A percentile compares a stretch with the other conserved stretches of the same genome.
Conservation (phyloP, 1,284 basidiomycete species). For the Cronartium quercuum region DNA sequence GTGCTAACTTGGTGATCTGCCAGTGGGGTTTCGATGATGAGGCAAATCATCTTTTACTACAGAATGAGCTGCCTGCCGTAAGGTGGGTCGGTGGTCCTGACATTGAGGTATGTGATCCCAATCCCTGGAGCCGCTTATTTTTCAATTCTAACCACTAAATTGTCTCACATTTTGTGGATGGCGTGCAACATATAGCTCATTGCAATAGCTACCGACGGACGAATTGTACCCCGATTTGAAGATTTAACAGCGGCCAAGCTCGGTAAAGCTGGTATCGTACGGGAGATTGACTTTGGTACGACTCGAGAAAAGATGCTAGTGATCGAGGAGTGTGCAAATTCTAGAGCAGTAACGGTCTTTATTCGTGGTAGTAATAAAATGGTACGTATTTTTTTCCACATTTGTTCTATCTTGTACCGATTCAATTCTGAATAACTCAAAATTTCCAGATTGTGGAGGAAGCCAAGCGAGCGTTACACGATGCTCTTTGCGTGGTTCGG, state of each 20-base stretch:
- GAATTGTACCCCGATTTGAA: slow-evolving; percentile 96
- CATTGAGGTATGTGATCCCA: slow-evolving; percentile 62
- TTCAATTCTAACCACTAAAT: background rate
- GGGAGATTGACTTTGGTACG: slow-evolving; percentile 91
- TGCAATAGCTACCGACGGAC: slow-evolving; percentile 95
- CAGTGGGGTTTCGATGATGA: slow-evolving; percentile 99
- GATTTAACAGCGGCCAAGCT: slow-evolving; percentile 86
- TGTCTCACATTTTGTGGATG: background rate
- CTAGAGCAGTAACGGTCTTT: slow-evolving; percentile 92
- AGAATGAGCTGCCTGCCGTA: slow-evolving; percentile 95
- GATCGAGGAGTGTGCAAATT: slow-evolving; percentile 96
- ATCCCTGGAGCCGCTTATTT: background rate
- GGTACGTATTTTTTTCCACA: slow-evolving; percentile 55
- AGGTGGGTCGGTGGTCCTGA: slow-evolving; percentile 99
- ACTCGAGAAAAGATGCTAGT: slow-evolving; percentile 98
- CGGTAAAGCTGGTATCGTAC: slow-evolving; percentile 83
- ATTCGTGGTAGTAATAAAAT: slow-evolving; percentile 98
- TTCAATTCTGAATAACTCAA: slow-evolving; percentile 17
- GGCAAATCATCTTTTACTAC: slow-evolving; percentile 95
- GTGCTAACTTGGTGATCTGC: slow-evolving; percentile 96
- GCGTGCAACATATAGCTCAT: slow-evolving; percentile 61
- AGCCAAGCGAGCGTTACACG: slow-evolving; percentile 93
- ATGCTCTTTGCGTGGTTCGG: slow-evolving; percentile 93
- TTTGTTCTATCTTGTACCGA: slow-evolving; percentile 22
- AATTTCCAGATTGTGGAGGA: slow-evolving; percentile 83